Evolutionary conservation across 2,329 filamentous ascomycete species (phyloP), one percentile per base, ranked within the genome.

Genomic region (Diaporthe sp.): DNA sequence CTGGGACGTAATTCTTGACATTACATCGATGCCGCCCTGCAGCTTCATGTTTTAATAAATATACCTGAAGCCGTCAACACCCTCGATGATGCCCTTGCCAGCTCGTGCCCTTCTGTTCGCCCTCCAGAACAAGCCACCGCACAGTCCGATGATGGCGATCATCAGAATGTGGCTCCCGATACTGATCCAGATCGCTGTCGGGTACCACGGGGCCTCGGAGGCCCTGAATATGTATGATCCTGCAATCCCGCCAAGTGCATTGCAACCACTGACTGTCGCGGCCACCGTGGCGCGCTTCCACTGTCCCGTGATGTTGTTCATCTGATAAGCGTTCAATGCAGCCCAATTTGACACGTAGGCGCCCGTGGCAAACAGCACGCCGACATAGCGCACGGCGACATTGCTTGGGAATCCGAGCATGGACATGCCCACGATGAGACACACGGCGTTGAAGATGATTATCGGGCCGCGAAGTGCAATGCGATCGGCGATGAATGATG

Each of bases 321-420:
- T 88, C 79, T 91, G 88, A 78, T 91, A 92, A 0, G 90, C 88
- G 71, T 90, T 92, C 77, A 94, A 84, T 0, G 91, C 92, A 0
- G 92, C 92, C 92, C 92, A 94, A 77, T 94, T 94, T 5, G 89
- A 90, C 5, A 94, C 88, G 77, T 93, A 94, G 1, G 92, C 91
- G 0, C 92, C 92, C 0, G 92, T 94, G 0, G 92, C 91, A 2
- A 94, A 86, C 81, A 89, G 93, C 0, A 90, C 91, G 12, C 92
- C 92, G 42, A 92, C 84, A 77, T 93, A 93, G 65, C 92, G 88
- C 4, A 91, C 90, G 0, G 90, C 86, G 71, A 92, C 88, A 73
- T 92, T 87, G 19, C 85, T 83, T 0, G 88, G 85, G 80, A 93
- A 92, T 2, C 92, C 92, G 5, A 94, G 86, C 89, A 94, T 91